Conservation (phyloP, 129 eudicot genomes). For the Mikania micrantha region DNA sequence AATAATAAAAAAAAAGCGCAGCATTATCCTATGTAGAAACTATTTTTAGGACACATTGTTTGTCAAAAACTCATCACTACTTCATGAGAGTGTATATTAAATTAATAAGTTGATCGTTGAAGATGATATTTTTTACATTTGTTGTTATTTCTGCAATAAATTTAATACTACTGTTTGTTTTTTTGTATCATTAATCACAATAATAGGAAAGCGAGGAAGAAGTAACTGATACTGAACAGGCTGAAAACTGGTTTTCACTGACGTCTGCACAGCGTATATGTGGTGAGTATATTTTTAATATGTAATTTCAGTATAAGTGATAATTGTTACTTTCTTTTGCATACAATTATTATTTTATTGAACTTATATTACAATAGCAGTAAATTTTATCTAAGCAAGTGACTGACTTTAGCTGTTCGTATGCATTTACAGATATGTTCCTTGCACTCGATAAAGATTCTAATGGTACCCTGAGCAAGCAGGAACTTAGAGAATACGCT, state of each 20-base stretch:
- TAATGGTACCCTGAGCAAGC: constrained; percentile 80
- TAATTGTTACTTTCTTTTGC: too few species aligned
- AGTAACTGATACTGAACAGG: constrained; percentile 69
- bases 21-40: not conserved
- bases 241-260: constrained; percentile 91
- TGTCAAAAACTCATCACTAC: not conserved
- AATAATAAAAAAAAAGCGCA: not conserved
- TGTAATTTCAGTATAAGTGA: too few species aligned
- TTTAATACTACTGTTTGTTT: not conserved
- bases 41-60: not conserved
- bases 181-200: constrained; percentile 13
- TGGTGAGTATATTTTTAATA: too few species aligned
- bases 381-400: too few species aligned
- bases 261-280: constrained; percentile 92
- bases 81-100: not conserved
- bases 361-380: too few species aligned
- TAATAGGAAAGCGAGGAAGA: constrained; percentile 85
- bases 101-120: not conserved
- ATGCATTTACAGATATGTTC: constrained; percentile 55
- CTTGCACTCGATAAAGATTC: constrained; percentile 92
- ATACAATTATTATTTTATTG: too few species aligned
- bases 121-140: not conserved
- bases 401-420: too few species aligned
- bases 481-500: constrained; percentile 82
- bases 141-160: not conserved